Conservation (phyloP, 1,284 basidiomycete species). For the Sporisorium reilianum region DNA sequence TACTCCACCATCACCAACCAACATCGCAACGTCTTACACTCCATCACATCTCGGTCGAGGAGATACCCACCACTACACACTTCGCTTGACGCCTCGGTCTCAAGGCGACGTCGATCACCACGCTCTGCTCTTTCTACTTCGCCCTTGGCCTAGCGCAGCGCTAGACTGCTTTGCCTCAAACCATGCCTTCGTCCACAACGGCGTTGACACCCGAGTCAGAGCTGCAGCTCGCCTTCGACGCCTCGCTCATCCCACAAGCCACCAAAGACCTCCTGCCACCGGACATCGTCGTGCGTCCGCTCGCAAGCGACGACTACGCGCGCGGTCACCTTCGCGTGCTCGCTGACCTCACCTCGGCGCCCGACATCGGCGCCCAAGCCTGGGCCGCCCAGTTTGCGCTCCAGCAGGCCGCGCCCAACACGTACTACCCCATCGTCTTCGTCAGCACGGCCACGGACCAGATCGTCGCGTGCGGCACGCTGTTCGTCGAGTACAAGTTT, state of each 20-base stretch:
- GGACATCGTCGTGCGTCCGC: slow-evolving; percentile 81
- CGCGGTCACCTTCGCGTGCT: slow-evolving; percentile 88
- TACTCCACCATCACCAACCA: too few species aligned
- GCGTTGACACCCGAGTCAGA: slow-evolving; percentile 77
- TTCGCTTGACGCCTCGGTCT: too few species aligned
- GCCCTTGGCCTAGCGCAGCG: too few species aligned
- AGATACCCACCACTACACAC: background rate
- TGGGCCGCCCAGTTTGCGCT: slow-evolving; percentile 61
- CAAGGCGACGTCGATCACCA: background rate
- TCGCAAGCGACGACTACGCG: slow-evolving; percentile 84
- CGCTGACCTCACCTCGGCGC: slow-evolving; percentile 80
- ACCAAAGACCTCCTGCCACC: slow-evolving; percentile 75
- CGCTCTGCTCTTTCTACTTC: background rate
- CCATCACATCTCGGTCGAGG: too few species aligned
- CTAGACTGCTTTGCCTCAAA: too few species aligned
- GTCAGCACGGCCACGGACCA: slow-evolving; percentile 80
- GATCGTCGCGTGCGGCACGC: slow-evolving; percentile 85
- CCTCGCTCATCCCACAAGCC: slow-evolving; percentile 76
- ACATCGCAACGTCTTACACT: too few species aligned
- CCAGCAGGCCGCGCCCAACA: slow-evolving; percentile 34
- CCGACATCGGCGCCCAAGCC: slow-evolving; percentile 79
- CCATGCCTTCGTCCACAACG: slow-evolving; percentile 48
- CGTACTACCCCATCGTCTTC: slow-evolving; percentile 87
- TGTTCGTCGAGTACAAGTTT: slow-evolving; percentile 94
- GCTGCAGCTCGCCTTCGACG: slow-evolving; percentile 81